phyloP scores from a whole-genome alignment of 2,329 filamentous ascomycete genomes.

The Pseudophaeomoniella oleicola region DNA sequence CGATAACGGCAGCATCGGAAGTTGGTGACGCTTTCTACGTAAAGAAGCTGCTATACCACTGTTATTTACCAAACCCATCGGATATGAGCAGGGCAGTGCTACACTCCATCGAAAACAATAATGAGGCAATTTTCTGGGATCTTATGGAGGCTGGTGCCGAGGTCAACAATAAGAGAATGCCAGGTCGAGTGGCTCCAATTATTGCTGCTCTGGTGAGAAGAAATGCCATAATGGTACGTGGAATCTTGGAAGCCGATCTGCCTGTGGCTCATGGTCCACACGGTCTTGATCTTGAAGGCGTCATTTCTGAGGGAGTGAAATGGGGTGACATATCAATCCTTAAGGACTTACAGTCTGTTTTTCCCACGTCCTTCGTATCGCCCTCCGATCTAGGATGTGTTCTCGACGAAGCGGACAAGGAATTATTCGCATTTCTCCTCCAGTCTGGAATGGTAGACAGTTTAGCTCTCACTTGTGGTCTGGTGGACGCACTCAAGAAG shows the following conservation, averaged over 20 bases:
- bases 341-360: neutral
- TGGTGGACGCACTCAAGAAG: no score
- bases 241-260: neutral
- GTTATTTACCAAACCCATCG: neutral
- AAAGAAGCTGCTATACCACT: neutral
- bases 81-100: neutral
- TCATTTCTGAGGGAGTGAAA: neutral
- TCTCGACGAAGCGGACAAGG: neutral
- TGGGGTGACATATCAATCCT: conserved; percentile 1
- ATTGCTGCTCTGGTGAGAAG: neutral
- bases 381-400: no score
- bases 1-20: conserved; percentile 1
- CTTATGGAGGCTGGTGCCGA: conserved; percentile 12
- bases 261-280: neutral
- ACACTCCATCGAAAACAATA: neutral
- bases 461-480: no score
- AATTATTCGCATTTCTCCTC: no score
- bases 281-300: neutral
- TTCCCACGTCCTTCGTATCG: no score
- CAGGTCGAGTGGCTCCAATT: conserved; percentile 10
- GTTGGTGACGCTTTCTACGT: neutral
- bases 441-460: no score
- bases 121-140: conserved; percentile 3
- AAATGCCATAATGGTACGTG: neutral
- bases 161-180: conserved; percentile 8